Base-by-base conservation (phyloP, 2,329 filamentous ascomycete species). In the Bimuria novae-zelandiae region DNA sequence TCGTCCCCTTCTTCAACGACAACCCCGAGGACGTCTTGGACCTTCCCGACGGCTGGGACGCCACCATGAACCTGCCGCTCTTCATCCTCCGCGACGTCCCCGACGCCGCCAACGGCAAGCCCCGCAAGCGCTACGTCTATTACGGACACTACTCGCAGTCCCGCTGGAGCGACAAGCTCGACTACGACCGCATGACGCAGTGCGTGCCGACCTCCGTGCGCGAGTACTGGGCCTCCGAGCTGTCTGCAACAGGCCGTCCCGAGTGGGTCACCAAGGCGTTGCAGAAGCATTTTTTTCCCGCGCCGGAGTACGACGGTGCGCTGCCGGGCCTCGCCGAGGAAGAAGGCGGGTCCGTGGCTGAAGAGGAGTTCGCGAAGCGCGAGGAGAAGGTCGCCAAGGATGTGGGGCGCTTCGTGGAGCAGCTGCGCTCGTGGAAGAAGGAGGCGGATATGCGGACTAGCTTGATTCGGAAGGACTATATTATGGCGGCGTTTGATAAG, bases 1-100 rank as follows among this genome's bases (percentile, higher is more conserved):
- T 80, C 7, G 77, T 74, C 1, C 71, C 76, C 0, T 76, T 80
- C 68, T 77, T 77, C 71, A 78, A 78, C 58, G 71, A 73, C 8
- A 48, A 56, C 4, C 67, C 66, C 17, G 57, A 54, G 14, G n/a
- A n/a, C n/a, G n/a, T n/a, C n/a, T 58, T 69, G 22, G 30, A 44
- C 27, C 19, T 64, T 7, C 51, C 59, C 6, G 55, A 52, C 1
- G 65, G 60, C 7, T 60, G 66, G 6, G 54, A 50, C 25, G 67
- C 71, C 3, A 76, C 74, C 53, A 52, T 64, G n/a, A 57, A 76
- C 22, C 71, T 75, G 0, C 77, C 78, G 0, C 63, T 80, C 42
- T 80, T 80, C 62, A 60, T 79, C 19, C 50, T 62, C 52, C 43
- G 50, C 3, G 23, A 21, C 16, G 23, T 39, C 1, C 17, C 46